Base-by-base conservation (phyloP, 164 flowering plant genomes). In the Vitis riparia region DNA sequence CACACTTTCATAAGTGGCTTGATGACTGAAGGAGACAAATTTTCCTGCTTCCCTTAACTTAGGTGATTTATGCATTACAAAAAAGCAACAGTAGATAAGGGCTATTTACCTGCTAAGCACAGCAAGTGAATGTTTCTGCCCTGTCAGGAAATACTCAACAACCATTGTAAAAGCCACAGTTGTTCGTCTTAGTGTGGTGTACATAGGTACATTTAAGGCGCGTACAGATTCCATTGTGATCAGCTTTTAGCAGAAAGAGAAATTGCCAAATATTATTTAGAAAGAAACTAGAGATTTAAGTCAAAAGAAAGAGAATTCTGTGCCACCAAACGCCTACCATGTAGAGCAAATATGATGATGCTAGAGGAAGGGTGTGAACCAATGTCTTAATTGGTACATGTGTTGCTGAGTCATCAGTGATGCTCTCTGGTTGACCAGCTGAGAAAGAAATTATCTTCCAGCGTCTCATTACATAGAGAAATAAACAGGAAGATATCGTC, bases 141-240 rank as follows among this genome's bases (percentile, higher is more conserved):
- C 84, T 8, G 78, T 70, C 74, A 89, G 68, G 55, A 89, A 72
- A 73, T 81, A 93, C 88, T 94, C 98, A 27, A 86, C 79, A 37
- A 83, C 68, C 93, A 94, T 88, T 30, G 97, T 88, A 76, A 92
- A 87, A 51, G 84, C 94, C 48, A 90, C 93, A 29, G 98, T 88
- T 9, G 98, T 94, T 73, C 95, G 78, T 71, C 98, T 83, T 11
- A 94, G 88, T 37, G 97, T 86, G 58, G 98, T 92, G 80, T 94
- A 94, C 98, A 92, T 92, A 0, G 98, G 98, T 73, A 94, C 93
- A 86, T 78, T 92, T 59, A 92, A 81, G 59, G 84, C 87, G 51
- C 97, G 89, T 17, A 94, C 90, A 63, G 97, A 84, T 78, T 90
- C 98, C 97, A 92, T 94, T 1, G 90, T 63, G 14, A 83, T 87